Evolutionary conservation across 2,329 filamentous ascomycete genomes (phyloP).

Genomic region (Hirsutella rhossiliensis): DNA sequence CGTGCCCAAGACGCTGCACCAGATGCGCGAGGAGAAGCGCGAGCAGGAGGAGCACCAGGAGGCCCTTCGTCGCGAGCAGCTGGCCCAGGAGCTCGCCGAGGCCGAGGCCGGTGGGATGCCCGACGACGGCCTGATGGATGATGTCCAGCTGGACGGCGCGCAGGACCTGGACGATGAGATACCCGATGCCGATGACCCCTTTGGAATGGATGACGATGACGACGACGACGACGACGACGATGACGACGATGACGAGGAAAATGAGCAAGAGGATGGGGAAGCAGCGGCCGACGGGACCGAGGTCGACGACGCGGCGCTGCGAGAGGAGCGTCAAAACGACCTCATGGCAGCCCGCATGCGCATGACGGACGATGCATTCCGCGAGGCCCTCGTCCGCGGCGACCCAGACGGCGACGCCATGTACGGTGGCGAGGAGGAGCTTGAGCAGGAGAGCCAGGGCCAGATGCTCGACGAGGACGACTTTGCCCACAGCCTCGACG

Average conservation of each 20-base stretch:
- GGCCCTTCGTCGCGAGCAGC: slow-evolving; percentile 56
- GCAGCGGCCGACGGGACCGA: slow-evolving; percentile 18
- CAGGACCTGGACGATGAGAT: slow-evolving; percentile 63
- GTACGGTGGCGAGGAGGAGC: slow-evolving; percentile 40
- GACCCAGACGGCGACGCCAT: slow-evolving; percentile 34
- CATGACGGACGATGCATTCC: slow-evolving; percentile 49
- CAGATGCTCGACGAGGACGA: slow-evolving; percentile 54
- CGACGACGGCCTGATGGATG: slow-evolving; percentile 37
- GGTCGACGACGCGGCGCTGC: slow-evolving; percentile 22
- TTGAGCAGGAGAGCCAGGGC: slow-evolving; percentile 42
- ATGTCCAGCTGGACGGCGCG: slow-evolving; percentile 42
- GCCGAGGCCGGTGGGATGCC: slow-evolving; percentile 33
- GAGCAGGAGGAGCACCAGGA: slow-evolving; percentile 81
- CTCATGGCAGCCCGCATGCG: slow-evolving; percentile 39
- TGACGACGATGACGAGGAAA: slow-evolving; percentile 26
- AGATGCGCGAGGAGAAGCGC: slow-evolving; percentile 76
- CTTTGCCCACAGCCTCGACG: slow-evolving; percentile 24
- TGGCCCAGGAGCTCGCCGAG: slow-evolving; percentile 64
- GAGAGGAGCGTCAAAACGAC: slow-evolving; percentile 33
- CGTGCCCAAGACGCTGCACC: slow-evolving; percentile 77
- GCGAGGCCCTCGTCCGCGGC: slow-evolving; percentile 42
- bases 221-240: slow-evolving; percentile 28
- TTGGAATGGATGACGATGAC: slow-evolving; percentile 34
- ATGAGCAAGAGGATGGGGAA: slow-evolving; percentile 28
- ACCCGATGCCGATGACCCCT: slow-evolving; percentile 48